phyloP scores from a whole-genome alignment of 179 eudicot species.

The Silene noctiflora region DNA sequence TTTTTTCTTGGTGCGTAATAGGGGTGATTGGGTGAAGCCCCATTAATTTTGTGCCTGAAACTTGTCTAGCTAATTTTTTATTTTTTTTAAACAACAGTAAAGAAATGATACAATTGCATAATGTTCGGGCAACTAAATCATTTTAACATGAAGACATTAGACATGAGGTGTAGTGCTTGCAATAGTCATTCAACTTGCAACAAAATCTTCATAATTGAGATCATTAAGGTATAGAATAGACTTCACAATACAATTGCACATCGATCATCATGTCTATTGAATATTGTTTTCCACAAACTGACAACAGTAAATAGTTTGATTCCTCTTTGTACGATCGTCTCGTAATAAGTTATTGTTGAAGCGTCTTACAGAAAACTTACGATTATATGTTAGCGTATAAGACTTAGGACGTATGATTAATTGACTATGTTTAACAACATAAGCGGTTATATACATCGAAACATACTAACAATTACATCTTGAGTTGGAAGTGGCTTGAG shows the following conservation, averaged over 20 bases:
- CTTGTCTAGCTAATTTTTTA: no score
- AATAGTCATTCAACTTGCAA: background rate
- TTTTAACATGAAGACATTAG: background rate
- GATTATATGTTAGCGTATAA: background rate
- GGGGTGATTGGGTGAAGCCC: no score
- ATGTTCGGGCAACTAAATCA: no score
- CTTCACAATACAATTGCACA: no score
- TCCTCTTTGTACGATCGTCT: no score
- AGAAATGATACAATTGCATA: no score
- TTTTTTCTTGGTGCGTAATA: no score
- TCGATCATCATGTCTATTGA: no score
- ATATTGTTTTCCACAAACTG: no score
- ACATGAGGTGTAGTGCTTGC: background rate
- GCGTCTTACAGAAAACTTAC: background rate
- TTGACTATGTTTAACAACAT: background rate
- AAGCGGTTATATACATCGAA: background rate
- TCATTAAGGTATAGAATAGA: background rate
- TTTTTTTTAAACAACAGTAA: no score
- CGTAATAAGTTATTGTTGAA: background rate
- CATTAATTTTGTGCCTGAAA: no score
- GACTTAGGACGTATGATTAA: background rate
- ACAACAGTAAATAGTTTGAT: no score
- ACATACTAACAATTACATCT: conserved; percentile 13
- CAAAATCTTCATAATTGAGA: background rate
- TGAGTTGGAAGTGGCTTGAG: conserved; percentile 14